Conservation (phyloP, 768 basidiomycete species). For the Tubosaeta brunneosetosa region DNA sequence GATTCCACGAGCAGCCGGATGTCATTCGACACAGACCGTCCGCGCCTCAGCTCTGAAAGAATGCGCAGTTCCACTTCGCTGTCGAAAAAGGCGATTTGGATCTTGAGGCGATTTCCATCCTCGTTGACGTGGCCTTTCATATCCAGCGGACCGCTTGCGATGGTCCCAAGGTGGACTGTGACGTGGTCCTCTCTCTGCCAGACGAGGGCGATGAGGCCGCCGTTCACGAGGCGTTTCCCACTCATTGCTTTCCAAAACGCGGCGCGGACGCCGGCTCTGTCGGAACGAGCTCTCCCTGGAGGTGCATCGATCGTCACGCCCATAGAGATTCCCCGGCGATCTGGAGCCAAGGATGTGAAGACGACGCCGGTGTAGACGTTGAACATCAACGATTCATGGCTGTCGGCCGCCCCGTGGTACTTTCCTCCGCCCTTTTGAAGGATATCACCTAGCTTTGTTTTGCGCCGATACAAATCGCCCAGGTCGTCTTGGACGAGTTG, state of each 20-base stretch:
- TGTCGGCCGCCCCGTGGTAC: conserved; percentile 44
- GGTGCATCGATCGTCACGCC: conserved; percentile 48
- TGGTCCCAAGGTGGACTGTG: conserved; percentile 50
- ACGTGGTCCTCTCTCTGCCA: conserved; percentile 34
- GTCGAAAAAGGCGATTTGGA: conserved; percentile 64
- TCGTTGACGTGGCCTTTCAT: conserved; percentile 41
- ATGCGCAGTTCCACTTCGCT: conserved; percentile 47
- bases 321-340: conserved; percentile 49
- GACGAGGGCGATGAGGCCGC: conserved; percentile 60
- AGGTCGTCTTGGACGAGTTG: conserved; percentile 48
- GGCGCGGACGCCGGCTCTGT: conserved; percentile 34
- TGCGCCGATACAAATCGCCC: conserved; percentile 7
- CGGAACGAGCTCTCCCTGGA: conserved; percentile 48
- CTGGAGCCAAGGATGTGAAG: conserved; percentile 45
- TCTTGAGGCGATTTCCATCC: conserved; percentile 32
- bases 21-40: conserved; percentile 19
- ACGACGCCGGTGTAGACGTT: conserved; percentile 54
- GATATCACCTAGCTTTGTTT: conserved; percentile 43
- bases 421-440: conserved; percentile 52
- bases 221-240: conserved; percentile 54
- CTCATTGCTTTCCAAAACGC: conserved; percentile 60
- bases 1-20: conserved; percentile 51
- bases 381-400: conserved; percentile 51
- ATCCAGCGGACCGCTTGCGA: conserved; percentile 41
- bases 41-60: conserved; percentile 34